These are phyloP conservation scores for Serendipita sp. DNA, from an alignment of 768 basidiomycete genomes.

Conservation along the genomic window DNA sequence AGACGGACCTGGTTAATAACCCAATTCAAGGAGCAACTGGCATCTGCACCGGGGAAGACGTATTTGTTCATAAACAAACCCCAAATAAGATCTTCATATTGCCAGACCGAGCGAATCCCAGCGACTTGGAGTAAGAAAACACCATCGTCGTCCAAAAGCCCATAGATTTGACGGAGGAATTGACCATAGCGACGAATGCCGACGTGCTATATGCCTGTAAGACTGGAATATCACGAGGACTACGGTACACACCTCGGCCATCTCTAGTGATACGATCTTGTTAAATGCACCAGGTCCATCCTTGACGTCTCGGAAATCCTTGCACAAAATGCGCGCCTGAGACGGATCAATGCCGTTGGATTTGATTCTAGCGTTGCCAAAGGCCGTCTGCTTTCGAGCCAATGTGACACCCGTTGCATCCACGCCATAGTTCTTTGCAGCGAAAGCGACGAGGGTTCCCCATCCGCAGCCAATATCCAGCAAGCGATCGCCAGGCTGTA, in stretches of 20 bases:
- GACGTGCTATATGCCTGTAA: slow-evolving; percentile 48
- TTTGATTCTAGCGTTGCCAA: slow-evolving; percentile 76
- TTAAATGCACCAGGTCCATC: slow-evolving; percentile 53
- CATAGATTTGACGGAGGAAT: slow-evolving; percentile 84
- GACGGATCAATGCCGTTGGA: slow-evolving; percentile 56
- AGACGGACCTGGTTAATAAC: slow-evolving; percentile 54
- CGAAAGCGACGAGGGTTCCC: slow-evolving; percentile 90
- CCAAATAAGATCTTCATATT: slow-evolving; percentile 97
- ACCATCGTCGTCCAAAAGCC: slow-evolving; percentile 86
- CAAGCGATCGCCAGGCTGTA: slow-evolving; percentile 63
- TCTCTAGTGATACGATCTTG: slow-evolving; percentile 93
- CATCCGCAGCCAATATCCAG: slow-evolving; percentile 82
- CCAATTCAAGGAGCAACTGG: slow-evolving; percentile 90
- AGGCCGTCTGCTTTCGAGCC: slow-evolving; percentile 75
- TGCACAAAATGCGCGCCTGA: slow-evolving; percentile 80
- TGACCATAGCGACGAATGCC: slow-evolving; percentile 81
- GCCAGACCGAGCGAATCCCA: slow-evolving; percentile 89
- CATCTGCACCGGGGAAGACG: slow-evolving; percentile 96
- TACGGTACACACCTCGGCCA: slow-evolving; percentile 63
- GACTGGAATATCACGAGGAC: neutral
- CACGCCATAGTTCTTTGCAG: slow-evolving; percentile 92
- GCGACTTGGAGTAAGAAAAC: slow-evolving; percentile 95
- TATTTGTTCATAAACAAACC: slow-evolving; percentile 98
- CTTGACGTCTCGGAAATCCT: slow-evolving; percentile 80
- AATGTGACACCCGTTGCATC: slow-evolving; percentile 95